Conservation (phyloP, 1,284 basidiomycete genomes). For the Ceratobasidium sp. region DNA sequence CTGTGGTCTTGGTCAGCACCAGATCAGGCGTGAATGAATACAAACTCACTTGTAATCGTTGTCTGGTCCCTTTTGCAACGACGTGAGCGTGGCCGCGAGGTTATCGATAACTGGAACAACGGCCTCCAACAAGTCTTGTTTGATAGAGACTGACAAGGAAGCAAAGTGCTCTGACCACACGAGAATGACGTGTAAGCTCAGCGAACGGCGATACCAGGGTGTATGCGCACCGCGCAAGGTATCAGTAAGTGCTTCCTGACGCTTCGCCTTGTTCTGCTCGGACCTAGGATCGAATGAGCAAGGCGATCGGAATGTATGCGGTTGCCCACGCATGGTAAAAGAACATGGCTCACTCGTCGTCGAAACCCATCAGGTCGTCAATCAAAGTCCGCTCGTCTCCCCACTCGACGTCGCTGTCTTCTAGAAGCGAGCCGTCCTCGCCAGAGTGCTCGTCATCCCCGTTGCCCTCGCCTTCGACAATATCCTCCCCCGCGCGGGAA, state of each 20-base stretch:
- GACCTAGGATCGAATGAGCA: slow-evolving; percentile 9
- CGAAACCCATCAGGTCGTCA: slow-evolving; percentile 37
- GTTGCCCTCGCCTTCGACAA: slow-evolving; percentile 24
- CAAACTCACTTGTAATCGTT: slow-evolving; percentile 24
- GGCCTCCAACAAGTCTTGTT: slow-evolving; percentile 22
- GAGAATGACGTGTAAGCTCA: neutral
- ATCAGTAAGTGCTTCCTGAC: slow-evolving; percentile 36
- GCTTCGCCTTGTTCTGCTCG: slow-evolving; percentile 27
- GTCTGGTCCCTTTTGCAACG: slow-evolving; percentile 28
- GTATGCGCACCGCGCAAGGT: slow-evolving; percentile 38
- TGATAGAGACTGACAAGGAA: slow-evolving; percentile 34
- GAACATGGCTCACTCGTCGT: slow-evolving; percentile 26
- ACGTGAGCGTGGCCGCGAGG: slow-evolving; percentile 11
- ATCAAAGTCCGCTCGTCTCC: slow-evolving; percentile 42
- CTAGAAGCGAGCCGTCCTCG: neutral
- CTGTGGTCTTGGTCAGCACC: neutral
- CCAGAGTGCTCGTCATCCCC: slow-evolving; percentile 20
- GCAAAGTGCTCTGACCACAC: slow-evolving; percentile 25
- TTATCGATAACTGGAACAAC: slow-evolving; percentile 38
- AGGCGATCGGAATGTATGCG: slow-evolving; percentile 32
- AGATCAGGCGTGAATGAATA: neutral
- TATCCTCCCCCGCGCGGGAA: neutral
- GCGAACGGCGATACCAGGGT: neutral
- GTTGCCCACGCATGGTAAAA: neutral
- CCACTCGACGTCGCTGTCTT: slow-evolving; percentile 32